Conservation (phyloP, 345 rosid genomes). For the Moricandia moricandioides region DNA sequence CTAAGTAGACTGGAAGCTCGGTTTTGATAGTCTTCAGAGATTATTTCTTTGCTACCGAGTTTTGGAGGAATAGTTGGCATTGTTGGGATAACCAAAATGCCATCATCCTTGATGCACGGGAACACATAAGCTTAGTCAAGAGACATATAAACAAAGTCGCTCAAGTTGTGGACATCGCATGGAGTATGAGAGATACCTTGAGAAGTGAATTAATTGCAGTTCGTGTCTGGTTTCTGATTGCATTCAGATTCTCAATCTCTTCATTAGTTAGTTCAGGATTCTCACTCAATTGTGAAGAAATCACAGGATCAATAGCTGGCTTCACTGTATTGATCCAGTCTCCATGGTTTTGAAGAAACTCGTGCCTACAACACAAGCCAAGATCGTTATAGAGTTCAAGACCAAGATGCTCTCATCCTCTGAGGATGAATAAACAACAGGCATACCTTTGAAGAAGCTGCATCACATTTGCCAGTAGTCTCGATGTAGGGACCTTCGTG, state of each 20-base stretch:
- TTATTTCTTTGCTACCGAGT: conserved; percentile 73
- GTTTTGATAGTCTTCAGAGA: conserved; percentile 65
- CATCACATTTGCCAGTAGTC: conserved; percentile 60
- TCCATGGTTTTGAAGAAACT: conserved; percentile 59
- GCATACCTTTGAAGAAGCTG: conserved; percentile 71
- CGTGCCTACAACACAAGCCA: conserved; percentile 55
- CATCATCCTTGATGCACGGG: conserved; percentile 63
- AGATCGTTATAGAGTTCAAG: neutral
- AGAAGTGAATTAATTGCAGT: conserved; percentile 65
- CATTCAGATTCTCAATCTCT: conserved; percentile 64
- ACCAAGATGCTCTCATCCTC: neutral
- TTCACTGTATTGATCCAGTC: conserved; percentile 74
- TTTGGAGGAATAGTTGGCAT: conserved; percentile 73
- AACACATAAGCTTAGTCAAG: neutral
- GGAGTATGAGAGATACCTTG: conserved; percentile 52
- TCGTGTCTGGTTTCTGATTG: conserved; percentile 71
- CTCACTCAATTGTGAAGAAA: conserved; percentile 51
- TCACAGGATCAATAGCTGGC: conserved; percentile 59
- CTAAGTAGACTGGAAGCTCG: conserved; percentile 59
- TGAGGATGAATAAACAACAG: conserved; percentile 12
- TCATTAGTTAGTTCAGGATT: conserved; percentile 39
- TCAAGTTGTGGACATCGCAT: neutral
- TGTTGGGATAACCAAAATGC: conserved; percentile 82
- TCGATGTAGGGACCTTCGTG: conserved; percentile 47
- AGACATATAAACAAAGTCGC: neutral